Base-by-base conservation (phyloP, 75 land plant genomes). In the Chamaecyparis obtusa region DNA sequence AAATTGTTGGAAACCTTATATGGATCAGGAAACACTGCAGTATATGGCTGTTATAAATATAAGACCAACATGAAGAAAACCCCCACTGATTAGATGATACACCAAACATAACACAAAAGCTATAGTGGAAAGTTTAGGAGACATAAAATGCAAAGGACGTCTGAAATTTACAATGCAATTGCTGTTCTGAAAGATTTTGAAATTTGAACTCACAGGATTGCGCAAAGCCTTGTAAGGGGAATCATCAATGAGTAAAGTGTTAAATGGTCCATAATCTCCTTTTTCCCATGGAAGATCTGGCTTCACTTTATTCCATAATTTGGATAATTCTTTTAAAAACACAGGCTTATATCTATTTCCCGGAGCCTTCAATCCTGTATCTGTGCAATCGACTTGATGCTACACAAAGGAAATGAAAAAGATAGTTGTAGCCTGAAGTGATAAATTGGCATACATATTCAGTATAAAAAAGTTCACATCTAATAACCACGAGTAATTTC, bases 231-330 rank as follows among this genome's bases (percentile, higher is more conserved):
- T 97, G 92, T 96, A 95, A 49, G 99, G 99, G 86, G 95, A 92
- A 87, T 97, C 99, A 89, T 97, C 99, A 41, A 97, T 76, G 60
- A 97, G 89, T 32, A 96, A 88, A 39, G 99, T 97, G 86, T 97
- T 95, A 13, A 92, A 89, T 84, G 92, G 93, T 76, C 89, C 86
- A 89, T 93, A 97, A 48, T 94, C 87, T 86, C 98, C 96, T 86
- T 89, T 87, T 72, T 89, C 87, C 97, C 97, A 97, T 5, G 95
- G 97, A 57, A 94, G 91, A 88, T 88, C 51, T 33, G 88, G 91
- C 35, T 92, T 92, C 7, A 82, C 64, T 77, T 87, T 93, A 27
- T 94, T 89, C 99, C 99, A 97, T 13, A 97, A 33, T 85, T 91
- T 97, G 85, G 86, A 86, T 75, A 96, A 72, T 71, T 96, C 97